Conservation (phyloP, 352 stramenopile genomes). For the Globisporangium lucens region DNA sequence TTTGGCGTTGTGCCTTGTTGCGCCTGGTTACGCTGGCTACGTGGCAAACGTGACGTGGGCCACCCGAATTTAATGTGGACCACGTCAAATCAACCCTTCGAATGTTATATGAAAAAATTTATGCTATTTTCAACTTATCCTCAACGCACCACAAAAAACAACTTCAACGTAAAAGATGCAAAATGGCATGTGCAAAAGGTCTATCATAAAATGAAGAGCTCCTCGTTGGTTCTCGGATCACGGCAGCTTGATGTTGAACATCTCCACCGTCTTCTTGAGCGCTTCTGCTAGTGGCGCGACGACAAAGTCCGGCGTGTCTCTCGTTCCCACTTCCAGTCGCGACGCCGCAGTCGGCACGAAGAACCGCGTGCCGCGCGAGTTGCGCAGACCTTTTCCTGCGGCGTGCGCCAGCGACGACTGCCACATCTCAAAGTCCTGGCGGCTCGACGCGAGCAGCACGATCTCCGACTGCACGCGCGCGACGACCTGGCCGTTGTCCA, state of each 20-base stretch:
- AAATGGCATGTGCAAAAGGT: neutral
- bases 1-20: neutral
- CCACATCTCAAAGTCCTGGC: slow-evolving; percentile 88
- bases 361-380: slow-evolving; percentile 81
- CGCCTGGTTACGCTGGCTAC: neutral
- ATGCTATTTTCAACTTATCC: neutral
- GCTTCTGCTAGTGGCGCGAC: slow-evolving; percentile 68
- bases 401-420: slow-evolving; percentile 82
- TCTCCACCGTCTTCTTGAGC: slow-evolving; percentile 77
- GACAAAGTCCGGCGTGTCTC: slow-evolving; percentile 77
- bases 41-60: neutral
- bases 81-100: neutral
- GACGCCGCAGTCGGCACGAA: slow-evolving; percentile 80
- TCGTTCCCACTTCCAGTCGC: slow-evolving; percentile 74
- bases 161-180: slow-evolving; percentile 8
- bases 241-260: slow-evolving; percentile 77
- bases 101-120: neutral
- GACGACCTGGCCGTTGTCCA: slow-evolving; percentile 81
- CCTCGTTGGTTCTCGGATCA: slow-evolving; percentile 4
- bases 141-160: neutral
- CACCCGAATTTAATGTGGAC: neutral
- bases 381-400: slow-evolving; percentile 70
- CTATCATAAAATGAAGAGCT: neutral
- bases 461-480: slow-evolving; percentile 79
- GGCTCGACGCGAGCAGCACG: slow-evolving; percentile 58